These are phyloP conservation scores for Paecilomyces dactylethromorphus DNA, from an alignment of 2,329 filamentous ascomycete species.

Conservation along the genomic window DNA sequence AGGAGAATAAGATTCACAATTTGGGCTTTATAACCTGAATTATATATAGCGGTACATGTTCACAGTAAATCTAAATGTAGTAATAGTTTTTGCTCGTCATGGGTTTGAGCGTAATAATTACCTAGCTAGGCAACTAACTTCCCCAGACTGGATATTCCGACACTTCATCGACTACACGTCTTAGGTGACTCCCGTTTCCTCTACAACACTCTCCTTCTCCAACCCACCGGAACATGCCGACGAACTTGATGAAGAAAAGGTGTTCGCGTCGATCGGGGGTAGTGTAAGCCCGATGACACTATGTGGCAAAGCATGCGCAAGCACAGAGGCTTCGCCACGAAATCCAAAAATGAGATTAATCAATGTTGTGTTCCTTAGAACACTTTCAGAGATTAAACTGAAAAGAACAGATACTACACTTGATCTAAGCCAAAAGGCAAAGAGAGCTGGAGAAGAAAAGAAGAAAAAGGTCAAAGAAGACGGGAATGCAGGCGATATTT, in stretches of 20 bases:
- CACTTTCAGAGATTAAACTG: slow-evolving; percentile 93
- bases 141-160: too few relatives aligned
- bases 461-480: slow-evolving; percentile 30
- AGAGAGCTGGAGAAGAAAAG: slow-evolving; percentile 44
- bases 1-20: too few relatives aligned
- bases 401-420: slow-evolving; percentile 97
- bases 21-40: too few relatives aligned
- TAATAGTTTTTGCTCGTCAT: too few relatives aligned
- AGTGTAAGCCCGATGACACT: slow-evolving; percentile 74
- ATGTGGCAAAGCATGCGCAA: slow-evolving; percentile 61
- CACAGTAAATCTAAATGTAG: too few relatives aligned
- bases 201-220: neutral
- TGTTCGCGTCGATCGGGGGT: slow-evolving; percentile 62
- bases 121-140: too few relatives aligned
- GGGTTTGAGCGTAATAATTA: too few relatives aligned
- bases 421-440: slow-evolving; percentile 70
- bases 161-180: too few relatives aligned
- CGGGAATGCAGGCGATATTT: slow-evolving; percentile 17
- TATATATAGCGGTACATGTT: too few relatives aligned
- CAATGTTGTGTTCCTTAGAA: slow-evolving; percentile 64
- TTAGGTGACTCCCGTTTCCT: neutral
- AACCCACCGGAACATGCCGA: neutral
- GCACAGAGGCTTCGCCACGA: slow-evolving; percentile 57
- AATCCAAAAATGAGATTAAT: slow-evolving; percentile 77
- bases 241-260: neutral